These are phyloP conservation scores for Rhodotorula graminis DNA, from an alignment of 768 basidiomycete species.

Conservation along the genomic window DNA sequence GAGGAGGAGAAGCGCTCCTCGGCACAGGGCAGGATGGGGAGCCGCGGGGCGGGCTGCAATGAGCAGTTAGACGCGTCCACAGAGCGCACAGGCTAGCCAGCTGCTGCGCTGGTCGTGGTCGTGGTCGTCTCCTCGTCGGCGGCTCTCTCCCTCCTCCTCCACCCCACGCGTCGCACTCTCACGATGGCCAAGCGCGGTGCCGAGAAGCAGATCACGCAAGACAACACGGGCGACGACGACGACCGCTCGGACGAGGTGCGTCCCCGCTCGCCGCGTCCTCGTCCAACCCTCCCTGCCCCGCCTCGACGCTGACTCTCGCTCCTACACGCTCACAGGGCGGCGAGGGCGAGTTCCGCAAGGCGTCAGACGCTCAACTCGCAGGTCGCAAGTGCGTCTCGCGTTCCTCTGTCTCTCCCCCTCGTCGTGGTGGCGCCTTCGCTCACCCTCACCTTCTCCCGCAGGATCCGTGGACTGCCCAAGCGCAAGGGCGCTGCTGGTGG, in stretches of 20 bases:
- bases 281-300: not conserved
- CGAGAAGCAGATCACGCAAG: conserved; percentile 33
- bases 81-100: no score
- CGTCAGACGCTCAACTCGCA: not conserved
- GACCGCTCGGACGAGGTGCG: conserved; percentile 22
- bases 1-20: no score
- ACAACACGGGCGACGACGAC: conserved; percentile 29
- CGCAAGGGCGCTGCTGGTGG: conserved; percentile 9
- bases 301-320: not conserved
- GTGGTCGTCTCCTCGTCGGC: no score
- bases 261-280: not conserved
- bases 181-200: conserved; percentile 37
- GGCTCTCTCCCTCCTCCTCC: not conserved
- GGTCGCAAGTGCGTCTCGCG: conserved; percentile 23
- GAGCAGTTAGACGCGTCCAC: no score
- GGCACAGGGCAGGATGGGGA: no score
- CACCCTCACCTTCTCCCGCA: not conserved
- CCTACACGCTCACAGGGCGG: not conserved
- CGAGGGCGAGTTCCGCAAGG: conserved; percentile 26
- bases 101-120: not conserved
- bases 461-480: conserved; percentile 32
- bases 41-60: no score
- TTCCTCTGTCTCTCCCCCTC: not conserved
- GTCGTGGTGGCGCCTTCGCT: not conserved
- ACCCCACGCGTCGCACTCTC: not conserved